Evolutionary conservation across 352 stramenopile species (phyloP), one percentile per base, ranked within the genome.

Genomic region (Phytophthora citricola): DNA sequence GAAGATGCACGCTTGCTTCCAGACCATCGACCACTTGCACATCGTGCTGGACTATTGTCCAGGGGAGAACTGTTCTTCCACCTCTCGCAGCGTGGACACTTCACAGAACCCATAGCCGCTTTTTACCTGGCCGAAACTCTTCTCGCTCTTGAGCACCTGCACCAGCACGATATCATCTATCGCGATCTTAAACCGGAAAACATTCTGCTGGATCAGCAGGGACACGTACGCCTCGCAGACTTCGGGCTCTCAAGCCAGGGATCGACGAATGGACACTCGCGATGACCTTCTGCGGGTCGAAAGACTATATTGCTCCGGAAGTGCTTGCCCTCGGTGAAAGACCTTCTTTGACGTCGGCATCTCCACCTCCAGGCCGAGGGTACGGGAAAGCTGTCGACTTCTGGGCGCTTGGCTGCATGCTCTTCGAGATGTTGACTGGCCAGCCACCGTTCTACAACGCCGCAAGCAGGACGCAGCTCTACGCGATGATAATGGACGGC

Each of bases 181-280:
- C 83, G 91, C 9, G 91, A 98, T 55, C 74, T 98, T 26, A 97
- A 98, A 54, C 91, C 91, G 1, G 90, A 97, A 62, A 98, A 98
- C 59, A 81, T 98, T 29, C 68, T 98, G 22, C 73, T 98, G 12
- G 80, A 96, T 63, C 67, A 87, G 36, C 67, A 96, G 22, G 94
- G 94, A 1, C 85, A 97, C 63, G 70, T 97, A 5, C 88, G 87
- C 2, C 72, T 98, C 20, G 90, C 86, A 7, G 93, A 98, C 63
- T 98, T 98, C 69, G 93, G 93, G 2, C 74, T 98, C 1, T 89
- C 17, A 96, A 95, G 52, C 67, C 78, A 55, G 82, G 81, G 0
- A 56, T 91, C 26, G 77, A 87, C 31, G 85, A 90, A 57, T 87
- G 76, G 69, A 86, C 72, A 14, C 63, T 89, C 10, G 83, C 81